Percentiles rank a stretch among this genome's conserved stretches.
Evolutionary conservation across 2,329 filamentous ascomycete genomes (phyloP).

Genomic region (Hymenotorrendiella dingleyae): DNA sequence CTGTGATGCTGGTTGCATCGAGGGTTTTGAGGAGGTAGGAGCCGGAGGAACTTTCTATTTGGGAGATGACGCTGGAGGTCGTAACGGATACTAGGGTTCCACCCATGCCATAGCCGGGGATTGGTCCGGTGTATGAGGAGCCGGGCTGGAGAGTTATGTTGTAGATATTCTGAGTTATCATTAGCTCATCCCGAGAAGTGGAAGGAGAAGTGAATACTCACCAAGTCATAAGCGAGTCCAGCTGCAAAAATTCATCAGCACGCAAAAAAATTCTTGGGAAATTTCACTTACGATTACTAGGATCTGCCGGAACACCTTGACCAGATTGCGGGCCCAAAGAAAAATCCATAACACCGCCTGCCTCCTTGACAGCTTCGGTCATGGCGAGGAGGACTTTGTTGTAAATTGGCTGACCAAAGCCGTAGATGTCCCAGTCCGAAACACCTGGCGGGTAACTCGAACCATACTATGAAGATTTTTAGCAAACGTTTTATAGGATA

Average conservation of each 20-base stretch:
- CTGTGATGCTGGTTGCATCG: too few relatives aligned
- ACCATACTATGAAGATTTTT: not conserved
- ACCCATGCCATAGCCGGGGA: constrained; percentile 36
- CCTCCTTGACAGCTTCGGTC: constrained; percentile 31
- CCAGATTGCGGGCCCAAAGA: constrained; percentile 42
- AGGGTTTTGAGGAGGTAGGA: too few relatives aligned
- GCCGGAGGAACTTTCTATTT: too few relatives aligned
- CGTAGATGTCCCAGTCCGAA: constrained; percentile 31
- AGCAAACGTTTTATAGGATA: too few relatives aligned
- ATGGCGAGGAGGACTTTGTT: constrained; percentile 15
- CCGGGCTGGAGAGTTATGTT: constrained; percentile 26
- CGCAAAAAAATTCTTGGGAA: too few relatives aligned
- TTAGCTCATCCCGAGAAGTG: too few relatives aligned
- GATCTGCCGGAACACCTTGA: constrained; percentile 39
- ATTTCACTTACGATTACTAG: too few relatives aligned
- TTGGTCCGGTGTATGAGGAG: constrained; percentile 25
- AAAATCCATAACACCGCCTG: constrained; percentile 39
- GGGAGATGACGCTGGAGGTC: not conserved
- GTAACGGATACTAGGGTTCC: not conserved
- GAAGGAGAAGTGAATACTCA: constrained; percentile 23
- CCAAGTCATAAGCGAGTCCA: too few relatives aligned
- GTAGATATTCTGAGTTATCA: too few relatives aligned
- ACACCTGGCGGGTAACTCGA: not conserved
- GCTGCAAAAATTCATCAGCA: not conserved
- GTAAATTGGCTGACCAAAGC: constrained; percentile 34